Base-by-base conservation (phyloP, 495 filamentous ascomycete species). In the Aspergillus olivimuriae region DNA sequence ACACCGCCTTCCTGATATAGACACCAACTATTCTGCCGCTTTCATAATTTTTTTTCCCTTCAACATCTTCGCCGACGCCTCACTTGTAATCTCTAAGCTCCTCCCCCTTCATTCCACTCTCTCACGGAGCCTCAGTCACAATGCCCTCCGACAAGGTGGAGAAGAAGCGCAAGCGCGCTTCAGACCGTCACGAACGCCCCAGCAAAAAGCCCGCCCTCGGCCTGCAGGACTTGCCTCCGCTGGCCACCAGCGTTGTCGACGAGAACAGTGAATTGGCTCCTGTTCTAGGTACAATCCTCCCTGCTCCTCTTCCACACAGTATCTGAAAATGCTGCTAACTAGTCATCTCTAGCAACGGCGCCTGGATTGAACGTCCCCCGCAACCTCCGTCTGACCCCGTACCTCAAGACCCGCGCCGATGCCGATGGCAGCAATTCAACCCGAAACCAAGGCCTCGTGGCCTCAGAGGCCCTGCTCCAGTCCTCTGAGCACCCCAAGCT, bases 401-500 rank as follows among this genome's bases (percentile, higher is more conserved):
- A 86, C 62, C 66, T 72, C 15, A 83, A 78, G 55, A 43, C 53
- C 24, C 71, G 74, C 37, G 65, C 64, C 43, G 61, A 72, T 55
- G 46, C 61, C 41, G 55, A 50, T 16, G 21, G 7, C 12, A 20
- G 39, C 43, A 47, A 60, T 26, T 49, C 69, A 56, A 60, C 68
- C 56, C 55, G 61, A 35, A 69, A 73, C 59, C 52, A 59, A 39
- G 57, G 59, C 44, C 61, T 74, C 56, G 50, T 59, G 48, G 61
- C 56, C 54, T 52, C 70, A 53, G 83, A 90, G 52, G 71, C 95
- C 38, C 72, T 97, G 34, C 81, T 95, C 41, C 79, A 85, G 46
- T 88, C 90, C 4, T 82, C 83, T 22, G 72, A 78, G 4, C 86
- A 95, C 53, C 70, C 73, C 32, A 83, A 78, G 44, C 62, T 98